These are phyloP conservation scores for Tricholoma flavovirens DNA, from an alignment of 768 basidiomycete species.

Conservation along the genomic window DNA sequence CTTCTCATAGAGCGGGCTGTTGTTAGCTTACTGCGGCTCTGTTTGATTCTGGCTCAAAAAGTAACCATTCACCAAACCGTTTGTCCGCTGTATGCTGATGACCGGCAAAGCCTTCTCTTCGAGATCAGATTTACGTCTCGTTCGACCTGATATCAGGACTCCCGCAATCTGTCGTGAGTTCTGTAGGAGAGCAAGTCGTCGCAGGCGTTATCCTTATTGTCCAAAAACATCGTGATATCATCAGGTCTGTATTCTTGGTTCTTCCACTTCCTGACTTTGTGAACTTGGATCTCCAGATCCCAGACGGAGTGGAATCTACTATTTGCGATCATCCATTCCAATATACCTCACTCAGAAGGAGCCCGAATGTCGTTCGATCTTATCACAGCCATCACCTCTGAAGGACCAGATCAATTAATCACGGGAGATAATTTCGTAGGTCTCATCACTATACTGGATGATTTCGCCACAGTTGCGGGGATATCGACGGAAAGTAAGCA, in stretches of 20 bases:
- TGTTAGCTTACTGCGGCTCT: conserved; percentile 81
- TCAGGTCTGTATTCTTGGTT: conserved; percentile 41
- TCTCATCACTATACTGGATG: conserved; percentile 75
- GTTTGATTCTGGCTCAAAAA: conserved; percentile 73
- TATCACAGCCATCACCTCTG: conserved; percentile 56
- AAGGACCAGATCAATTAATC: conserved; percentile 56
- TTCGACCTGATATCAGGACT: conserved; percentile 85
- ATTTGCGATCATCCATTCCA: conserved; percentile 81
- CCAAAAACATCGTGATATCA: conserved; percentile 67
- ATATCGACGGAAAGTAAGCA: conserved; percentile 52
- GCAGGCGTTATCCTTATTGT: conserved; percentile 77
- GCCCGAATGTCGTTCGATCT: conserved; percentile 81
- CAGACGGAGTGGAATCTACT: conserved; percentile 96
- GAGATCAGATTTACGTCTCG: conserved; percentile 93
- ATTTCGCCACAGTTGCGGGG: conserved; percentile 77
- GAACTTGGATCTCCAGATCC: conserved; percentile 41
- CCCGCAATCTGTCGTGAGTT: conserved; percentile 66
- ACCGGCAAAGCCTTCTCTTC: conserved; percentile 56
- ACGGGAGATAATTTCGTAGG: conserved; percentile 77
- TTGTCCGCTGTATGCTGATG: conserved; percentile 1
- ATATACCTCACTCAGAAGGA: conserved; percentile 82
- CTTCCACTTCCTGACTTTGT: background rate
- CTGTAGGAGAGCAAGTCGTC: conserved; percentile 88
- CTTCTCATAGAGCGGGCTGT: conserved; percentile 93
- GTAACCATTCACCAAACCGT: conserved; percentile 33